A percentile compares a stretch with the other conserved stretches of the same genome.
phyloP scores from a whole-genome alignment of 2,329 filamentous ascomycete species.

The Colletotrichum gloeosporioides region DNA sequence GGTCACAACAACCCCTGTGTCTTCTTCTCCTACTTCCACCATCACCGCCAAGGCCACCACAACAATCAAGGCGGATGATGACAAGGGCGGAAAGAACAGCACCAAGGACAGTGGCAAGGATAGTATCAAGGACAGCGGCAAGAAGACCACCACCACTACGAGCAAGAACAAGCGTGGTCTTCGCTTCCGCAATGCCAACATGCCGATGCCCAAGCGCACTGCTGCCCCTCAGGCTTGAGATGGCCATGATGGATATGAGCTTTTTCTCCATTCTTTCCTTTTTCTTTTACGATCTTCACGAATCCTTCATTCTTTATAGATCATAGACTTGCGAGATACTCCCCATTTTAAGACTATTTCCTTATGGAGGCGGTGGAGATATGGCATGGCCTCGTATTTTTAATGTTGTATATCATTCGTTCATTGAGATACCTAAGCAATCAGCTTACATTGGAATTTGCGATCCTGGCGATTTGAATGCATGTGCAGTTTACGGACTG shows the following conservation, averaged over 20 bases:
- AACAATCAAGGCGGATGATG: background rate
- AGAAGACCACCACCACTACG: background rate
- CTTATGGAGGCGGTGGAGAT: background rate
- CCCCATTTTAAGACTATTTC: background rate
- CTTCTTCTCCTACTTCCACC: background rate
- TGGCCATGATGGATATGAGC: background rate
- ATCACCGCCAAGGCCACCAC: background rate
- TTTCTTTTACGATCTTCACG: background rate
- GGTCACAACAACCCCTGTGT: background rate
- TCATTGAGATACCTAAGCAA: too few species aligned
- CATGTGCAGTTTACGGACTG: too few species aligned
- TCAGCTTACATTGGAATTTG: too few species aligned
- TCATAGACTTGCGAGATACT: background rate
- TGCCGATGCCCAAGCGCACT: conserved; percentile 7
- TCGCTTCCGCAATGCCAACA: background rate
- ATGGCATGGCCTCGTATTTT: background rate
- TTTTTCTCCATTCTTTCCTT: background rate
- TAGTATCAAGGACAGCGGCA: background rate
- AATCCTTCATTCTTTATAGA: background rate
- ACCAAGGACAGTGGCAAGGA: background rate
- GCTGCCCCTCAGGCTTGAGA: background rate
- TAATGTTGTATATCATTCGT: background rate
- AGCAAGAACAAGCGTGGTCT: conserved; percentile 3
- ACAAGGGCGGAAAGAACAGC: background rate
- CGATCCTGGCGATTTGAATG: too few species aligned